phyloP scores from a whole-genome alignment of 768 basidiomycete species.

The Hysterangium stoloniferum region DNA sequence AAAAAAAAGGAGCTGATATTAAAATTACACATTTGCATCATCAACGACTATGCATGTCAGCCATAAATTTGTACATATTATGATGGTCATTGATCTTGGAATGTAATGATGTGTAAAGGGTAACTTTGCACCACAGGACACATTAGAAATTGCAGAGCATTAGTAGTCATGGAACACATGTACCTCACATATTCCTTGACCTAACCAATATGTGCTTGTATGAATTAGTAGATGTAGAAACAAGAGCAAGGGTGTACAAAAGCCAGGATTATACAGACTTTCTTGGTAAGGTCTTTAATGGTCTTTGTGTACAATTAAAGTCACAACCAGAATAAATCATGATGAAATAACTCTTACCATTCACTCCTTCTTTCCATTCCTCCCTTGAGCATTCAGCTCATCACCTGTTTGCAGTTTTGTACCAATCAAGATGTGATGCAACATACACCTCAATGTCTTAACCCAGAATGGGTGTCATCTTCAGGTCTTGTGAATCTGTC shows the following conservation, averaged over 20 bases:
- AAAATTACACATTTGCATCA: no score
- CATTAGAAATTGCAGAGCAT: not conserved
- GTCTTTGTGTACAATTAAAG: not conserved
- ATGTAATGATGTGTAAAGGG: slow-evolving; percentile 38
- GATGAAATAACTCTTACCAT: slow-evolving; percentile 28
- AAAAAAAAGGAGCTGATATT: no score
- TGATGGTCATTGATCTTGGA: slow-evolving; percentile 35
- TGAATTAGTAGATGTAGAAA: not conserved
- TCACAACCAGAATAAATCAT: not conserved
- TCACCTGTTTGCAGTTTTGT: slow-evolving; percentile 35
- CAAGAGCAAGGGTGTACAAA: slow-evolving; percentile 30
- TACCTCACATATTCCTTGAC: slow-evolving; percentile 45
- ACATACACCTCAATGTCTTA: slow-evolving; percentile 37
- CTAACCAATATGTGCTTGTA: slow-evolving; percentile 16
- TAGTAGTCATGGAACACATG: slow-evolving; percentile 14
- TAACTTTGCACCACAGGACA: slow-evolving; percentile 36
- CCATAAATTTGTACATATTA: slow-evolving; percentile 32
- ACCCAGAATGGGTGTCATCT: slow-evolving; percentile 26
- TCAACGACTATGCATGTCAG: no score
- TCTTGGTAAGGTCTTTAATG: slow-evolving; percentile 33
- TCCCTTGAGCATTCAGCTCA: slow-evolving; percentile 45
- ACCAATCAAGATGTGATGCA: slow-evolving; percentile 33
- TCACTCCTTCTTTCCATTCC: slow-evolving; percentile 49
- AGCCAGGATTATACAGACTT: slow-evolving; percentile 40
- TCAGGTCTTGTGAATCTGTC: no score